Evolutionary conservation across 306 rosid species (phyloP), one percentile per base, ranked within the genome.

Genomic region (Sesbania bispinosa): DNA sequence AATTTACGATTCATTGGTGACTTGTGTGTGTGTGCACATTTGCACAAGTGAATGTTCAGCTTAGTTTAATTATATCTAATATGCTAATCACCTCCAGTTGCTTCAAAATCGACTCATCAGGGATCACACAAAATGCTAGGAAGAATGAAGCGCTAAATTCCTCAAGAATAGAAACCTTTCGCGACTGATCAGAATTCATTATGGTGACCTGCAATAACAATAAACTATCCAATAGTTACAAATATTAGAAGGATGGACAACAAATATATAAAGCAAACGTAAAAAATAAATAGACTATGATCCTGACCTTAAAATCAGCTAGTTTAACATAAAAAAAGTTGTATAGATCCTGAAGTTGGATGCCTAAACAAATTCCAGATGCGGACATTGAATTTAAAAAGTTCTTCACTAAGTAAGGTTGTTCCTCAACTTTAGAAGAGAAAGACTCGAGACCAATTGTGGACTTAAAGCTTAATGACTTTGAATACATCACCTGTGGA

Each of bases 71-170:
- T 32, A 33, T 42, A 46, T 65, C 5, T 42, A 48, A 65, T 23
- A 46, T 45, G 38, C 27, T 19, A 67, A 80, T 55, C 83, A 91
- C 98, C 98, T 94, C 90, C 73, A 94, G 77, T 79, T 84, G 92
- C 79, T 86, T 89, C 79, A 76, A 67, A 66, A 82, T 74, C 61
- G 96, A 80, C 78, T 90, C 92, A 50, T 90, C 87, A 8, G 86
- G 79, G 70, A 94, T 85, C 76, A 84, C 38, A 74, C 89, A 90
- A 76, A 65, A 67, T 46, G 86, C 85, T 52, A 90, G 54, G 62
- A 83, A 76, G 20, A 85, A 60, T 23, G 97, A 82, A 77, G 84
- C 74, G 64, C 68, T 47, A 62, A 83, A 83, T 69, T 89, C 85
- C 80, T 90, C 89, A 20, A 89, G 63, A 58, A 93, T 39, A 69